A percentile compares a stretch with the other conserved stretches of the same genome.
Conservation (phyloP, 306 rosid species). For the Vigna reflexopilosa region DNA sequence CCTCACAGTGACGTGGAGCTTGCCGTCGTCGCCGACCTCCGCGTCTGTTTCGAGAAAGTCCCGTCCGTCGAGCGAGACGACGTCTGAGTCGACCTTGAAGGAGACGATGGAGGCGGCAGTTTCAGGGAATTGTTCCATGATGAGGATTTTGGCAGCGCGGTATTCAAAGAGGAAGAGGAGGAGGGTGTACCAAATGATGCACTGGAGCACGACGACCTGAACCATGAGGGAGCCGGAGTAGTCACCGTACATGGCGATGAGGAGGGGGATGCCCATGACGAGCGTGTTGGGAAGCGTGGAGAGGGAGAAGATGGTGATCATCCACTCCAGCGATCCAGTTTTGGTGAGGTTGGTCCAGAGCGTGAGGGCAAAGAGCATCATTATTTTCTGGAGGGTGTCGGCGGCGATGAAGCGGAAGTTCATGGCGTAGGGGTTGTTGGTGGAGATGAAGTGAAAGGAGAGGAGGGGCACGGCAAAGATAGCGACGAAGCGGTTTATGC, state of each 20-base stretch:
- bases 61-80: constrained; percentile 81
- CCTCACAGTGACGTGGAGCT: constrained; percentile 85
- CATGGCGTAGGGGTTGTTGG: constrained; percentile 80
- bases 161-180: constrained; percentile 86
- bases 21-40: constrained; percentile 78
- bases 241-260: constrained; percentile 75
- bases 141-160: constrained; percentile 83
- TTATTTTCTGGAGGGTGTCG: constrained; percentile 84
- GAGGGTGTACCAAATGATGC: constrained; percentile 92
- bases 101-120: constrained; percentile 94
- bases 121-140: constrained; percentile 96
- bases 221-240: constrained; percentile 81
- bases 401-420: constrained; percentile 94
- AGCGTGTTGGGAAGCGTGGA: constrained; percentile 61
- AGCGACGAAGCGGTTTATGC: constrained; percentile 90
- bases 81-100: constrained; percentile 92
- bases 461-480: constrained; percentile 89
- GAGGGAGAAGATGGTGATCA: constrained; percentile 41
- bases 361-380: constrained; percentile 42
- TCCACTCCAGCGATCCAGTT: constrained; percentile 38
- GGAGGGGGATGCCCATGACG: constrained; percentile 88
- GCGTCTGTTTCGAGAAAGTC: constrained; percentile 93
- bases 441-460: constrained; percentile 85
- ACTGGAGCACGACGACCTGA: constrained; percentile 86
- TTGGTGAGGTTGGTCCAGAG: constrained; percentile 38